phyloP scores from a whole-genome alignment of 805 yeast species.

The Teunomyces barrocoloradensis region DNA sequence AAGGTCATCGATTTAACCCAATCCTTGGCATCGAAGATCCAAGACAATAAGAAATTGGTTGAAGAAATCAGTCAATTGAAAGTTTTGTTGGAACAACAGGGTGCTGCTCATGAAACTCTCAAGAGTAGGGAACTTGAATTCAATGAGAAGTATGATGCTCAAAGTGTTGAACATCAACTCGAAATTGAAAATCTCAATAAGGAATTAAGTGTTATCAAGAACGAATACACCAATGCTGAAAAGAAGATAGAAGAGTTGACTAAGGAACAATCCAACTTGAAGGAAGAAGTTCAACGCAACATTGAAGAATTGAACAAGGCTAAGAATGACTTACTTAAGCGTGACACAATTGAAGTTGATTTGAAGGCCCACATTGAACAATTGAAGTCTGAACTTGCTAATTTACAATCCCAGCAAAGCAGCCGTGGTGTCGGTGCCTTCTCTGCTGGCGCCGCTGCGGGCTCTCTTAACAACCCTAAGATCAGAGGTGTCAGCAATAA shows the following conservation, averaged over 20 bases:
- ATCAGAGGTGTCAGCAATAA: slow-evolving; percentile 34
- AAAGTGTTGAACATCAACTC: slow-evolving; percentile 46
- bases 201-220: slow-evolving; percentile 53
- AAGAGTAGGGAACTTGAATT: slow-evolving; percentile 56
- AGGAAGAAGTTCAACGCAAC: slow-evolving; percentile 59
- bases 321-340: slow-evolving; percentile 54
- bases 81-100: slow-evolving; percentile 50
- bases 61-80: slow-evolving; percentile 52
- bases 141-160: slow-evolving; percentile 43
- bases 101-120: slow-evolving; percentile 50
- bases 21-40: slow-evolving; percentile 70
- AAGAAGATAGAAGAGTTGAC: slow-evolving; percentile 58
- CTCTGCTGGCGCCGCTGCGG: slow-evolving; percentile 31
- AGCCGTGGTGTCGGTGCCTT: slow-evolving; percentile 18
- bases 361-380: slow-evolving; percentile 60
- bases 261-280: slow-evolving; percentile 59
- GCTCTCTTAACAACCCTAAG: slow-evolving; percentile 21
- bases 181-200: slow-evolving; percentile 51
- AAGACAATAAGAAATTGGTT: slow-evolving; percentile 73
- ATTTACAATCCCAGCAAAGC: slow-evolving; percentile 35
- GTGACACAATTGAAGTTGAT: slow-evolving; percentile 64
- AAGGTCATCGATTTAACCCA: slow-evolving; percentile 97
- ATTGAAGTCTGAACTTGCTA: slow-evolving; percentile 50
- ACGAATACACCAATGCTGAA: slow-evolving; percentile 57
- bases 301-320: slow-evolving; percentile 62